Percentiles rank a stretch among this genome's conserved stretches.
Conservation (phyloP, 306 rosid species). For the Cyclanthera cordifolia region DNA sequence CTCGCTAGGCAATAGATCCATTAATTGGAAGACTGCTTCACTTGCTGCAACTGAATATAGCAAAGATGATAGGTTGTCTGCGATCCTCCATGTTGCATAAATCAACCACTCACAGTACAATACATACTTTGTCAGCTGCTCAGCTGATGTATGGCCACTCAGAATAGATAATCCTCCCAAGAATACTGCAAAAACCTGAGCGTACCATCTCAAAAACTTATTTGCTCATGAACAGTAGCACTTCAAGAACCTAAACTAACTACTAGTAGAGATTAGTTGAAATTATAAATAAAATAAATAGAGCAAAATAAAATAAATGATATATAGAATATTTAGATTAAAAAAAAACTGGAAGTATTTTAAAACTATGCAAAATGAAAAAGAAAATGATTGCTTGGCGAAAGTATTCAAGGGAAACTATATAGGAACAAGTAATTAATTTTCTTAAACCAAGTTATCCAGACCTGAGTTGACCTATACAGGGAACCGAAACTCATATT, state of each 20-base stretch:
- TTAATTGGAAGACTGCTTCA: slow-evolving; percentile 44
- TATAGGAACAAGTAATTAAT: neutral
- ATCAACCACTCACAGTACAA: slow-evolving; percentile 85
- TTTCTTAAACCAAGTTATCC: slow-evolving; percentile 10
- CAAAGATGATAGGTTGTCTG: slow-evolving; percentile 55
- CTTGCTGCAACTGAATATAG: slow-evolving; percentile 74
- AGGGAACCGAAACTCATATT: slow-evolving; percentile 44
- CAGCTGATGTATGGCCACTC: slow-evolving; percentile 37
- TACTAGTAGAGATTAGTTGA: neutral
- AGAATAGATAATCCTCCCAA: slow-evolving; percentile 50
- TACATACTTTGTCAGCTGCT: slow-evolving; percentile 76
- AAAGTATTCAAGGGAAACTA: neutral
- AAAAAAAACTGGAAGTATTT: neutral
- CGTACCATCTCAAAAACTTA: neutral
- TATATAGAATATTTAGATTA: neutral
- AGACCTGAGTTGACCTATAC: slow-evolving; percentile 68
- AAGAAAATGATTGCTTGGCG: neutral
- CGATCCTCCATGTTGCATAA: slow-evolving; percentile 78
- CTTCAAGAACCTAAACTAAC: neutral
- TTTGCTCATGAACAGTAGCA: neutral
- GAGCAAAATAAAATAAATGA: neutral
- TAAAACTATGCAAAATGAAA: neutral
- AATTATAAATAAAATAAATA: neutral
- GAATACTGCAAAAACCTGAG: slow-evolving; percentile 53
- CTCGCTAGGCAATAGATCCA: slow-evolving; percentile 51